Evolutionary conservation across 208 protist genomes (phyloP), one percentile per base, ranked within the genome.

Genomic region (Leishmania arabica): DNA sequence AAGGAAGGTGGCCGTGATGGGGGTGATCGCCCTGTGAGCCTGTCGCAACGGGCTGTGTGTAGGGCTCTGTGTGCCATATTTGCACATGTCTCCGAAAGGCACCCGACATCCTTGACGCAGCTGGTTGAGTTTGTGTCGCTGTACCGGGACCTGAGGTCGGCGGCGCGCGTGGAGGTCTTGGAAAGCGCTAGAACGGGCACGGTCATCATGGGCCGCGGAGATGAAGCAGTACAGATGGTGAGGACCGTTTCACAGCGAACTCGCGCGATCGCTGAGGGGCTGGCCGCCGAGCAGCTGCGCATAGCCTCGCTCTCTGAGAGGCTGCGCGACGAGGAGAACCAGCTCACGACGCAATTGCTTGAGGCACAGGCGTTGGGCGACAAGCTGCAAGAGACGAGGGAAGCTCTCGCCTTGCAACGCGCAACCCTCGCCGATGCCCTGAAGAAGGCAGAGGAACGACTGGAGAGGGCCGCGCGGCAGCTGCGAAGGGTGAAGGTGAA

Each of bases 151-250:
- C 66, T 86, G 62, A 68, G 78, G 40, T 37, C 47, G 53, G 75
- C 68, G 3, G 82, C 78, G 42, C 78, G 82, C 3, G 66, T 77
- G 64, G 64, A 76, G 54, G 78, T 86, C 51, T 8, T 86, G 65
- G 82, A 68, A 62, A 86, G 78, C 58, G 82, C 82, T 34, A 45
- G 74, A 56, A 86, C 74, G 8, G 78, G 82, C 21, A 80, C 83
- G 24, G 37, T 84, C 40, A 82, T 88, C n/a, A 81, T 80, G 31
- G 40, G 60, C 37, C 80, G 84, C 64, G 84, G 76, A 5, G 84
- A 88, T 69, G 80, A 86, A 37, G 84, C 81, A 15, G 77, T 89
- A 69, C 84, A 91, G 79, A 91, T 95, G 79, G 84, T 90, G 68
- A 78, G 81, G 64, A 79, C 75, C 7, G 74, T 89, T 11, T 42